Percentiles rank a stretch among this genome's conserved stretches.
These are phyloP conservation scores for Mollisiaceae sp. DNA, from an alignment of 2,329 filamentous ascomycete genomes.

Conservation along the genomic window DNA sequence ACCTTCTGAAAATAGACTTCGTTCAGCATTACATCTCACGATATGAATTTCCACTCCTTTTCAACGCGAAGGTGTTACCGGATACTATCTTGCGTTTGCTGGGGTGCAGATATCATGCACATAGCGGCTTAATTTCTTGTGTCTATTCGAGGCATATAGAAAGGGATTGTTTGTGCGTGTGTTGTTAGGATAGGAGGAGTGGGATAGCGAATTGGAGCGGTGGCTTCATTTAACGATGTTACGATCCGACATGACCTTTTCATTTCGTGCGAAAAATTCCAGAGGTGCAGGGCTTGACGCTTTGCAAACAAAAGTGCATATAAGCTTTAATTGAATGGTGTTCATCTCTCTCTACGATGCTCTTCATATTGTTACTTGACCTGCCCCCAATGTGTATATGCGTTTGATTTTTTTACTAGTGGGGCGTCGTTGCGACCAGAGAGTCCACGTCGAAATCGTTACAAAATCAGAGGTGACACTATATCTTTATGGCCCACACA, in stretches of 20 bases:
- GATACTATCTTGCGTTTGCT: constrained; percentile 18
- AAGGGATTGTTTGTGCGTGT: constrained; percentile 13
- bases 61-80: constrained; percentile 17
- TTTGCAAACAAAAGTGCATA: constrained; percentile 15
- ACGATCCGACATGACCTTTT: constrained; percentile 19
- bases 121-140: constrained; percentile 11
- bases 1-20: constrained; percentile 50
- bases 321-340: constrained; percentile 24
- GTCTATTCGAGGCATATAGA: constrained; percentile 23
- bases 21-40: constrained; percentile 29
- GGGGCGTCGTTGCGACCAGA: too few species aligned
- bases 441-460: too few species aligned
- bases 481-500: too few species aligned
- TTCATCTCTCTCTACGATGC: constrained; percentile 9
- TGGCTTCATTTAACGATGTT: constrained; percentile 11
- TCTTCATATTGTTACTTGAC: background rate
- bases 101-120: constrained; percentile 7
- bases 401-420: too few species aligned
- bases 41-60: constrained; percentile 18
- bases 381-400: background rate
- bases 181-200: constrained; percentile 15
- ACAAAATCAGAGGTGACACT: too few species aligned
- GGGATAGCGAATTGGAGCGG: background rate
- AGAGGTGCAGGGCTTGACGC: constrained; percentile 11
- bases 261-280: constrained; percentile 18